Base-by-base conservation (phyloP, 805 yeast species). In the Pichia insulana region DNA sequence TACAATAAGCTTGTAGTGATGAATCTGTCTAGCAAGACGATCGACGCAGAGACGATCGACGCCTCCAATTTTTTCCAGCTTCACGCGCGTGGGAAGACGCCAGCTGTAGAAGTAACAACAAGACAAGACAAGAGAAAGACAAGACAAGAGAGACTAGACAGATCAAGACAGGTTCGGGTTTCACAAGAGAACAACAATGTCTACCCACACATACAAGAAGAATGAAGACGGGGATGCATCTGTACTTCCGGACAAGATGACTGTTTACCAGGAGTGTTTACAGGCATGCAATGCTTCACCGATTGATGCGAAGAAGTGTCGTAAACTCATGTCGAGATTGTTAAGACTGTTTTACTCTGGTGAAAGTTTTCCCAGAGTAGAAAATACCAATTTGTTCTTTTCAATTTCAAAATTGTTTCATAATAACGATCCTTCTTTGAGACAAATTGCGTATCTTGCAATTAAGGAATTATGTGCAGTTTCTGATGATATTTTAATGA, bases 401-500 rank as follows among this genome's bases (percentile, higher is more conserved):
- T 83, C 96, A 11, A 84, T 90, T 55, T 87, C 97, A 38, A 90
- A 90, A 67, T 71, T 92, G 54, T 92, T 92, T 62, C 98, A 92
- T 61, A 95, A 90, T 64, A 84, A 80, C 61, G 89, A 84, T 58
- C 78, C 83, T 15, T 71, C 87, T 0, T 74, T 92, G 59, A 82
- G 98, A 64, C 98, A 92, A 67, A 75, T 85, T 68, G 95, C 90
- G 15, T 92, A 90, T 58, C 70, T 92, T 61, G 90, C 96, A 13
- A 88, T 90, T 63, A 92, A 92, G 68, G 97, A 90, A 63, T 74
- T 92, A 49, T 76, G 90, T 39, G 65, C 80, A 16, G 75, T 83
- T 49, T 86, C 96, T 17, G 85, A 86, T 52, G 97, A 92, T 63
- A 87, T 88, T 44, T 74, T 92, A 63, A 92, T 92, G 97, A 97